A percentile compares a stretch with the other conserved stretches of the same genome.
These are phyloP conservation scores for Nannochloropsis gaditana DNA, from an alignment of 108 stramenopile species.

Conservation along the genomic window DNA sequence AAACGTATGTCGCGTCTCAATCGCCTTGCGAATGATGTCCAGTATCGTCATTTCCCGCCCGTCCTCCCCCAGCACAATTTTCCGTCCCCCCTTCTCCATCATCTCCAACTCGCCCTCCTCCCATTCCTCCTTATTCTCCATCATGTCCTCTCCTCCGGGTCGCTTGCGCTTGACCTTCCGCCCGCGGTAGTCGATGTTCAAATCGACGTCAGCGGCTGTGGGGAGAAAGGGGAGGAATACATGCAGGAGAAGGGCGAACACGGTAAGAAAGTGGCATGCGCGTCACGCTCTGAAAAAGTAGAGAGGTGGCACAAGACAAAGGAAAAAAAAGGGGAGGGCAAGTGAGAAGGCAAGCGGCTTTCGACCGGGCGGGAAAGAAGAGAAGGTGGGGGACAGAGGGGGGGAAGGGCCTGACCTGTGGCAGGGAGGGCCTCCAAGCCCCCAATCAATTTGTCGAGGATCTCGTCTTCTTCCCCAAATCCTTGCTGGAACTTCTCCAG, in stretches of 20 bases:
- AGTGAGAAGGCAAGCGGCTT: background rate
- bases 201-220: background rate
- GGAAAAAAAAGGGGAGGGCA: background rate
- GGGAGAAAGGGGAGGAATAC: background rate
- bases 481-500: background rate
- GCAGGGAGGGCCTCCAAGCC: background rate
- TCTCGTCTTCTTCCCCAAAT: background rate
- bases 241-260: background rate
- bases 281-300: background rate
- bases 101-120: background rate
- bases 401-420: background rate
- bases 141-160: background rate
- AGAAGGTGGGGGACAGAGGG: background rate
- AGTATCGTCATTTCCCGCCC: background rate
- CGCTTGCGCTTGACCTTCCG: background rate
- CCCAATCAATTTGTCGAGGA: background rate
- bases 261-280: background rate
- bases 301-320: background rate
- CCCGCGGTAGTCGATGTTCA: background rate
- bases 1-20: background rate
- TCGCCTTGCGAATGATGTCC: background rate
- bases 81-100: conserved; percentile 9
- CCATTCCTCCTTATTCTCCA: background rate
- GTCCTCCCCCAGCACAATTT: conserved; percentile 6
- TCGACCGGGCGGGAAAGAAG: background rate